Base-by-base conservation (phyloP, 768 basidiomycete genomes). In the Clitopilus hobsonii region DNA sequence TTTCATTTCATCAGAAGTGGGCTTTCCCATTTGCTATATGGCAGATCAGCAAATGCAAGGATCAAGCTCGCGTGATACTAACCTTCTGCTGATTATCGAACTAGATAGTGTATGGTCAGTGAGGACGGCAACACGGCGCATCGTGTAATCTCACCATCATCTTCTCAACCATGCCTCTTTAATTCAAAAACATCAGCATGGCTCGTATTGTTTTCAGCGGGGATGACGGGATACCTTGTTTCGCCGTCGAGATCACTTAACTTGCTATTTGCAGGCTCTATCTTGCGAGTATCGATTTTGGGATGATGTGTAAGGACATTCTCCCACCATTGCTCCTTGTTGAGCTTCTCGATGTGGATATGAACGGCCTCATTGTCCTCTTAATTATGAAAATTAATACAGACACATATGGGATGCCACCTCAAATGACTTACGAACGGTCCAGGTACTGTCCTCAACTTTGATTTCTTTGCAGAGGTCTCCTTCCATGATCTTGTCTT, bases 381-480 rank as follows among this genome's bases (percentile, higher is more conserved):
- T 95, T n/a, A n/a, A n/a, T n/a, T n/a, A n/a, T n/a, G n/a, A n/a
- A n/a, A n/a, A n/a, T n/a, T n/a, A n/a, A n/a, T n/a, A n/a, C n/a
- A n/a, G n/a, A n/a, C n/a, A n/a, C 6, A n/a, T 14, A 20, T 51
- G 28, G 38, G 18, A 29, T 45, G 26, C 26, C n/a, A 28, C n/a
- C 3, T 1, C 2, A 24, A 18, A 26, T 38, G 38, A 78, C 85
- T 54, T 59, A 95, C 95, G 86, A 30, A 98, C 67, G 6, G 91
- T 94, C 97, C 97, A 98, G 13, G 94, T 96, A 56, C 94, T 96
- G 47, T 98, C 97, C 59, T 97, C 97, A 49, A 97, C 76, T 65
- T 95, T 94, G 74, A 98, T 88, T 58, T 95, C 94, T 63, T 88
- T 88, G 74, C 90, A 94, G 30, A 99, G 78, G 55, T 94, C 89